Percentiles rank a stretch among this genome's conserved stretches.
Conservation (phyloP, 208 protist genomes). For the Leptomonas seymouri region DNA sequence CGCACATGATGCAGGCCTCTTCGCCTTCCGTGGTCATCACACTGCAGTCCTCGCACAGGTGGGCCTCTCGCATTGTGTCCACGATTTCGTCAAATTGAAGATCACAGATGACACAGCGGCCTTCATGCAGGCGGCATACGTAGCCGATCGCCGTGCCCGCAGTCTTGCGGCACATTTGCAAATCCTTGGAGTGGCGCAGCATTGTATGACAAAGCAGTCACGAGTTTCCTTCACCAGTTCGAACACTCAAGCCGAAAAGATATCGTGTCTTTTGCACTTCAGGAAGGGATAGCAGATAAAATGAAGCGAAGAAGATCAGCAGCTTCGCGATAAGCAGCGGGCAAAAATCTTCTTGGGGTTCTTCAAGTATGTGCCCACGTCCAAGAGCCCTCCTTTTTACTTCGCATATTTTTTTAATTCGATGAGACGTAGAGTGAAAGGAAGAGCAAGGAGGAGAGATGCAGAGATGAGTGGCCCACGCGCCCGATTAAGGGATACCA, state of each 20-base stretch:
- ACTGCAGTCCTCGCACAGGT: constrained; percentile 90
- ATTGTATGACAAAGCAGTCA: constrained; percentile 34
- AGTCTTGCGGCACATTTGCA: constrained; percentile 91
- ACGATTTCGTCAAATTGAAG: constrained; percentile 75
- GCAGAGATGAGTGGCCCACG: too few species aligned
- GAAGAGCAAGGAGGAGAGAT: too few species aligned
- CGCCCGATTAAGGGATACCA: too few species aligned
- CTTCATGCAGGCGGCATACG: constrained; percentile 87
- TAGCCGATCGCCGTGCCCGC: constrained; percentile 68
- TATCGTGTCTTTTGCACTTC: too few species aligned
- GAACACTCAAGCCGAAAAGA: too few species aligned
- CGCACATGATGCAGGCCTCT: constrained; percentile 89
- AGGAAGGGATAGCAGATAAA: not conserved
- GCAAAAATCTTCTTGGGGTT: too few species aligned
- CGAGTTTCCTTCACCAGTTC: too few species aligned
- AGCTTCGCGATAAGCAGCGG: not conserved
- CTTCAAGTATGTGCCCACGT: too few species aligned
- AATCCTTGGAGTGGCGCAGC: constrained; percentile 84
- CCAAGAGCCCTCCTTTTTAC: too few species aligned
- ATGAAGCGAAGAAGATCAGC: not conserved
- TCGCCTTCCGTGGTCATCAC: constrained; percentile 66
- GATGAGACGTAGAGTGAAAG: too few species aligned
- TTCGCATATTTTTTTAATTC: too few species aligned
- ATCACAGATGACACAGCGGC: constrained; percentile 91
- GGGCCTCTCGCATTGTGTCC: constrained; percentile 77